Percentiles rank a stretch among this genome's conserved stretches.
Conservation (phyloP, 257 asterid species). For the Primulina huaijiensis region DNA sequence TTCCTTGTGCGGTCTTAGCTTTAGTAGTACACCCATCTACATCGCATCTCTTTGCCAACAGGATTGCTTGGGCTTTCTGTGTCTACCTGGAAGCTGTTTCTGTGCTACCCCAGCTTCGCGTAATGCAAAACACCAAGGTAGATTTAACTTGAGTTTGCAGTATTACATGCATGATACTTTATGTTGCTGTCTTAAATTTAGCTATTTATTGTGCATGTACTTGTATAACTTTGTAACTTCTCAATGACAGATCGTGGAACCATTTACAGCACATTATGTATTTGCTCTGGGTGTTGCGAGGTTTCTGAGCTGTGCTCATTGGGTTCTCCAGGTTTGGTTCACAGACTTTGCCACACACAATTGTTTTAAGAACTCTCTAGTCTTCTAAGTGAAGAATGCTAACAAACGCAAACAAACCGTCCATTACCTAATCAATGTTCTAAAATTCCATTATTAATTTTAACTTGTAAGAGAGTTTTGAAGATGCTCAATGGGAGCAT, state of each 20-base stretch:
- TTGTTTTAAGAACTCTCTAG: neutral
- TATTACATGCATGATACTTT: neutral
- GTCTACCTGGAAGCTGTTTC: conserved; percentile 80
- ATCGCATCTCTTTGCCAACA: conserved; percentile 53
- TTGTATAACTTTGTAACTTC: conserved; percentile 3
- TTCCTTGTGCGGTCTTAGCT: conserved; percentile 65
- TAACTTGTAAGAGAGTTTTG: neutral
- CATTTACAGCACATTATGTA: conserved; percentile 75
- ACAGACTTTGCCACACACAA: conserved; percentile 3
- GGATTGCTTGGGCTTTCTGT: conserved; percentile 75
- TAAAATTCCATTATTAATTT: too few species aligned
- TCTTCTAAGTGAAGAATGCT: neutral
- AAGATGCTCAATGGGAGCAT: neutral
- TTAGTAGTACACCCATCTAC: conserved; percentile 64
- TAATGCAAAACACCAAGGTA: conserved; percentile 77
- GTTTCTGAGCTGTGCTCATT: conserved; percentile 78
- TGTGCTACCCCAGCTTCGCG: conserved; percentile 66
- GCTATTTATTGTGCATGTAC: neutral
- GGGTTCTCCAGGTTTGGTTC: conserved; percentile 75
- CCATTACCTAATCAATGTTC: neutral
- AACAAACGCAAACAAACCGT: neutral
- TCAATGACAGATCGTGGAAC: conserved; percentile 65
- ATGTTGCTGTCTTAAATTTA: conserved; percentile 8
- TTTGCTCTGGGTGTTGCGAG: conserved; percentile 80
- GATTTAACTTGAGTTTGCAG: conserved; percentile 9